Conservation (phyloP, 208 protist genomes). For the Acanthamoeba polyphaga region DNA sequence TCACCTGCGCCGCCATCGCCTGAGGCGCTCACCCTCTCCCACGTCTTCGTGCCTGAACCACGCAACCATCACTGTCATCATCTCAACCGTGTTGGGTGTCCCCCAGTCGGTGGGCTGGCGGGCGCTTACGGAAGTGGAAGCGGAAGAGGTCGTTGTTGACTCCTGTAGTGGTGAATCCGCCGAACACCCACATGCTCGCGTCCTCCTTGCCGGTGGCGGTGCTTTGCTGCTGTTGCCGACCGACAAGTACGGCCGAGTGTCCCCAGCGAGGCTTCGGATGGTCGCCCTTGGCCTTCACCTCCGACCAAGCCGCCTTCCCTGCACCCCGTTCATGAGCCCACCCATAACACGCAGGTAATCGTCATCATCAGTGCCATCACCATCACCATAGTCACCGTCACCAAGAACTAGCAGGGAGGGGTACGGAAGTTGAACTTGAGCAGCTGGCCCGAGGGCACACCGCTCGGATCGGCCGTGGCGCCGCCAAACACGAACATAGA, state of each 20-base stretch:
- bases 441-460: background rate
- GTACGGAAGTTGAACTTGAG: conserved; percentile 25
- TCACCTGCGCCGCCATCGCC: background rate
- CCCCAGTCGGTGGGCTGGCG: no score
- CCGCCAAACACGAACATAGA: conserved; percentile 63
- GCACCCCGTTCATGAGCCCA: background rate
- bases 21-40: background rate
- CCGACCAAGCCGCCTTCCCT: background rate
- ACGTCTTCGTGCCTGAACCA: background rate
- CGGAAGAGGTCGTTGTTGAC: conserved; percentile 30
- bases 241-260: conserved; percentile 38
- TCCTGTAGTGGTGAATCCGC: background rate
- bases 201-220: background rate
- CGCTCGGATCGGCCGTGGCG: background rate
- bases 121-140: conserved; percentile 40
- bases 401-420: no score
- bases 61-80: no score
- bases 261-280: background rate
- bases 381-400: no score
- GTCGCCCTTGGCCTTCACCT: conserved; percentile 51
- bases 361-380: background rate
- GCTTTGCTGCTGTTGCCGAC: background rate
- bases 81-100: no score
- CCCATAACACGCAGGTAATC: background rate
- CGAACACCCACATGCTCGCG: conserved; percentile 40